Percentiles rank a stretch among this genome's conserved stretches.
These are phyloP conservation scores for Cutaneotrichosporon daszewskae DNA, from an alignment of 1,284 basidiomycete genomes.

Conservation along the genomic window DNA sequence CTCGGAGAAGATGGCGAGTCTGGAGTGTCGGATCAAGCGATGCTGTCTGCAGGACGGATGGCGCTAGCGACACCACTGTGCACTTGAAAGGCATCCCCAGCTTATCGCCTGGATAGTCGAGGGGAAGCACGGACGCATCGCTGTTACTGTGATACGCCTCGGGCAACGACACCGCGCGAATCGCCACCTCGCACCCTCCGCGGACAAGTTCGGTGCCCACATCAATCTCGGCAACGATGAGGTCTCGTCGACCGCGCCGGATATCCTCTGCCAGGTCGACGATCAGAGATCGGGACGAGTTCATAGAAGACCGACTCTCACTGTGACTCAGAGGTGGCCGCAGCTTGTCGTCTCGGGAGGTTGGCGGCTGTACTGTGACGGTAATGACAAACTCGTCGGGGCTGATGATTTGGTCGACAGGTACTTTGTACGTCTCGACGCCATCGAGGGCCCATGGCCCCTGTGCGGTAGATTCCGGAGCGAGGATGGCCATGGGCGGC, in stretches of 20 bases:
- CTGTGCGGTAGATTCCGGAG: conserved; percentile 25
- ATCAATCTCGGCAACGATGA: conserved; percentile 36
- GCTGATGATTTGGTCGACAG: conserved; percentile 34
- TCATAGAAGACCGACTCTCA: conserved; percentile 27
- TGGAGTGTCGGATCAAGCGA: conserved; percentile 40
- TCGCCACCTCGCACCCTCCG: conserved; percentile 33
- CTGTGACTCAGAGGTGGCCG: conserved; percentile 28
- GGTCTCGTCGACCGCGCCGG: conserved; percentile 30
- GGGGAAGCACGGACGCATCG: conserved; percentile 17
- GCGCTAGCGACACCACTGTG: conserved; percentile 57
- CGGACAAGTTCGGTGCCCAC: conserved; percentile 29
- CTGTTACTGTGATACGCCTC: conserved; percentile 21
- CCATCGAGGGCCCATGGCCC: conserved; percentile 37
- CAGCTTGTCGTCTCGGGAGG: conserved; percentile 7
- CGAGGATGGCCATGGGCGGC: conserved; percentile 51
- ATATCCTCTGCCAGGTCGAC: conserved; percentile 40
- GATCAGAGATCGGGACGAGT: conserved; percentile 32
- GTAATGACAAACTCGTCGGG: conserved; percentile 28
- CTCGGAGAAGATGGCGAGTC: conserved; percentile 64
- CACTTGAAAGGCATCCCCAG: conserved; percentile 42
- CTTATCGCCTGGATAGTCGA: conserved; percentile 22
- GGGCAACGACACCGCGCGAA: conserved; percentile 35
- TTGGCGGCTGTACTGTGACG: conserved; percentile 33
- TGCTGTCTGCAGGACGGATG: conserved; percentile 69
- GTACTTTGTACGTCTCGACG: conserved; percentile 25